phyloP scores from a whole-genome alignment of 768 basidiomycete species.

The Hypholoma fasciculare region DNA sequence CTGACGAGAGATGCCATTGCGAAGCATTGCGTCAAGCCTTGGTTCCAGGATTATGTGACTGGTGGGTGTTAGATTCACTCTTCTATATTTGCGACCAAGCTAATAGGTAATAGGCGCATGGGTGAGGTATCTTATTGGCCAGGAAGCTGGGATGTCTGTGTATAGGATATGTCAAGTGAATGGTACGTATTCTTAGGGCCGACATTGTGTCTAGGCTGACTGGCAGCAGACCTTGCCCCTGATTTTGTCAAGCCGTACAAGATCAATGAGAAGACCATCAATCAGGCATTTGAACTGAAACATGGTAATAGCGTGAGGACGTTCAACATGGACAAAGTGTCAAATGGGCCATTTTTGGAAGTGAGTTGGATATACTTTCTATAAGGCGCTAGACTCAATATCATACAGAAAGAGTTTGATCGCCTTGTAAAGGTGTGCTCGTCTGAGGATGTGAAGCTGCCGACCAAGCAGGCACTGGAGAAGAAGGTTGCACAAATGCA shows the following conservation, averaged over 20 bases:
- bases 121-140: conserved; percentile 83
- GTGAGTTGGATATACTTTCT: conserved; percentile 41
- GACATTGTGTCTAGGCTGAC: conserved; percentile 2
- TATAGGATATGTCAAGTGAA: conserved; percentile 84
- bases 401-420: conserved; percentile 68
- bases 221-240: conserved; percentile 44
- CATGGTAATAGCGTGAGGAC: conserved; percentile 66
- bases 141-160: conserved; percentile 53
- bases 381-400: conserved; percentile 1
- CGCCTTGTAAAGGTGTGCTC: conserved; percentile 48
- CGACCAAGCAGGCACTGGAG: conserved; percentile 64
- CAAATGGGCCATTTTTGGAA: conserved; percentile 63
- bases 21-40: conserved; percentile 71
- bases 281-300: conserved; percentile 71
- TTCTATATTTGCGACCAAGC: background rate
- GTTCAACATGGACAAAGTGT: conserved; percentile 85
- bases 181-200: conserved; percentile 49
- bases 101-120: conserved; percentile 59
- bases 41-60: conserved; percentile 84
- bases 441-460: conserved; percentile 60
- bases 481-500: conserved; percentile 65
- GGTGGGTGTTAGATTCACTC: conserved; percentile 43
- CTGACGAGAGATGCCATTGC: conserved; percentile 72
- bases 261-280: conserved; percentile 61
- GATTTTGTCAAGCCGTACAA: conserved; percentile 68